Base-by-base conservation (phyloP, 768 basidiomycete genomes). In the Pleurotus giganteus region DNA sequence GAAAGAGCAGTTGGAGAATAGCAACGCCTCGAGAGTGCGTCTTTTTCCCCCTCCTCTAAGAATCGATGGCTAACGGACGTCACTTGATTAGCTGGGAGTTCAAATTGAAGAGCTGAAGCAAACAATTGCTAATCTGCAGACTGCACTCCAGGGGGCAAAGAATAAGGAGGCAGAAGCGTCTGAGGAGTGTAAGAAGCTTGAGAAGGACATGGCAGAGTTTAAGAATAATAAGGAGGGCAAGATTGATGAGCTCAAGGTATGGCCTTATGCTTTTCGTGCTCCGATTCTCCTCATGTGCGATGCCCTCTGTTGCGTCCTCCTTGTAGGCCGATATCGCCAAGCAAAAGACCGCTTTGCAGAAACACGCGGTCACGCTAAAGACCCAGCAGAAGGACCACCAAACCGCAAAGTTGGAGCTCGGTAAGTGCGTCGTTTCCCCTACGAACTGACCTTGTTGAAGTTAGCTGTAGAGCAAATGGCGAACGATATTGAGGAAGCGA, bases 161-260 rank as follows among this genome's bases (percentile, higher is more conserved):
- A 77, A 85, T 53, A 91, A 91, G 64, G 91, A 96, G 67, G 82
- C 81, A 64, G 77, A 71, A 5, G 91, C 93, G 0, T 74, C 86
- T 46, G 84, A 77, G 0, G 94, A 98, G 56, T 82, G 84, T 67
- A 86, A 85, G 72, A 91, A 88, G 63, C 84, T 98, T 21, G 93
- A 98, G 71, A 88, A 88, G 63, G 97, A 99, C 67, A 98, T 99
- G 94, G 84, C 83, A 53, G 97, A 98, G 74, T 98, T 99, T 78
- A 95, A 97, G 76, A 89, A 95, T 71, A 95, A 99, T 74, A 97
- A 97, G 68, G 97, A 98, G 47, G 93, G 94, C 44, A 98, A 98
- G 72, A 89, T 92, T 53, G 89, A 88, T 15, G 90, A 98, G 66
- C 82, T 98, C 59, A 97, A 95, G 77, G 95, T 90, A 55, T 43